Evolutionary conservation across 2,329 filamentous ascomycete genomes (phyloP), one percentile per base, ranked within the genome.

Genomic region (Colletotrichum cordylinicola): DNA sequence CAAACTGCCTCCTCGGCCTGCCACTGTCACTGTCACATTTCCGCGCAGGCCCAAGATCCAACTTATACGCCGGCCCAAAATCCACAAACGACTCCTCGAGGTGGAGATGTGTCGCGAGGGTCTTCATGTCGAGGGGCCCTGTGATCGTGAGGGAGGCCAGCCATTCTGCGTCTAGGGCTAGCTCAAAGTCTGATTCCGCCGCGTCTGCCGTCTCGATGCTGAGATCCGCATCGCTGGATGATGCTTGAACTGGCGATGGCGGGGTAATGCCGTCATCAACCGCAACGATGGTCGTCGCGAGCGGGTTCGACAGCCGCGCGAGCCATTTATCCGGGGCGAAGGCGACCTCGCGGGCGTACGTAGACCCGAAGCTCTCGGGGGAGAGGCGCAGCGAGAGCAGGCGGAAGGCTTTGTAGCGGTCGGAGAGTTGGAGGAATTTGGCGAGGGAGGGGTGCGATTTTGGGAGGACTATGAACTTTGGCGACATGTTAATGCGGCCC

Each of bases 341-440:
- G 12, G n/a, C 52, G 24, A n/a, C 68, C 27, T 77, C 75, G n/a
- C 69, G 65, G 16, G 75, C 73, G 35, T 72, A 55, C 4, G 72
- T 72, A 4, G 75, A 72, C 4, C 72, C 73, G 55, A 76, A 77
- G 24, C 21, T 62, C 13, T 64, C 60, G 2, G 75, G 75, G 2
- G 73, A 76, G 12, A 69, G 73, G 29, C 21, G 58, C 29, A 77
- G 65, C 10, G 75, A 69, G 9, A 56, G 10, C 9, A 77, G 75
- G 35, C 73, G 75, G 55, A 76, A 67, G 21, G 37, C 29, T 39
- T 76, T 77, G 72, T 76, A 76, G n/a, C 37, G 58, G 10, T 37
- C 8, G 6, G 55, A 16, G 4, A 73, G 65, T 5, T 37, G 12
- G 18, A 43, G 24, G 18, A 37, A 69, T 52, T 39, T 31, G 5